These are phyloP conservation scores for Verticillium klebahnii DNA, from an alignment of 2,329 filamentous ascomycete species.

Conservation along the genomic window DNA sequence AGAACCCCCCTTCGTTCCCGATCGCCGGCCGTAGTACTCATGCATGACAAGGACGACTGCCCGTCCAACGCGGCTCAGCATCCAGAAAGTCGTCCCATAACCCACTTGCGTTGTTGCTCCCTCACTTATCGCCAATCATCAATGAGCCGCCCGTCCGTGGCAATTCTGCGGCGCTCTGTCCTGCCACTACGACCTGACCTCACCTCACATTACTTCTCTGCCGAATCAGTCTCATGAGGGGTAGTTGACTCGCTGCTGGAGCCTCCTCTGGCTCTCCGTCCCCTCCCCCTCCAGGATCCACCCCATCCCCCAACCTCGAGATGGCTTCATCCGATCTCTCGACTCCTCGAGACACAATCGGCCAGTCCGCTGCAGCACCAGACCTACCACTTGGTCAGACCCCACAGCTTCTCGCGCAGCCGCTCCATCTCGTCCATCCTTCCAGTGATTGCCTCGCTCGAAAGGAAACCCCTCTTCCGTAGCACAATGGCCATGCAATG, in stretches of 20 bases:
- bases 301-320: background rate
- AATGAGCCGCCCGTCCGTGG: background rate
- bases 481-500: background rate
- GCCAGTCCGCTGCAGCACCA: background rate
- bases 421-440: background rate
- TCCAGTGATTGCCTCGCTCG: background rate
- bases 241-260: background rate
- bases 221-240: background rate
- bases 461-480: background rate
- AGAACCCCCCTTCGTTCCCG: background rate
- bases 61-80: background rate
- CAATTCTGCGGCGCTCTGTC: background rate
- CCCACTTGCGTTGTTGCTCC: background rate
- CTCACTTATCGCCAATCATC: background rate
- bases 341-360: background rate
- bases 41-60: too few species aligned
- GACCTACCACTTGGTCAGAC: background rate
- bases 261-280: background rate
- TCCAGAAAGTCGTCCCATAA: background rate
- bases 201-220: background rate
- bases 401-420: background rate
- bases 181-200: background rate
- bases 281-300: background rate
- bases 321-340: background rate
- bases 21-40: background rate